These are phyloP conservation scores for Phytophthora foliorum DNA, from an alignment of 352 stramenopile genomes.

Conservation along the genomic window DNA sequence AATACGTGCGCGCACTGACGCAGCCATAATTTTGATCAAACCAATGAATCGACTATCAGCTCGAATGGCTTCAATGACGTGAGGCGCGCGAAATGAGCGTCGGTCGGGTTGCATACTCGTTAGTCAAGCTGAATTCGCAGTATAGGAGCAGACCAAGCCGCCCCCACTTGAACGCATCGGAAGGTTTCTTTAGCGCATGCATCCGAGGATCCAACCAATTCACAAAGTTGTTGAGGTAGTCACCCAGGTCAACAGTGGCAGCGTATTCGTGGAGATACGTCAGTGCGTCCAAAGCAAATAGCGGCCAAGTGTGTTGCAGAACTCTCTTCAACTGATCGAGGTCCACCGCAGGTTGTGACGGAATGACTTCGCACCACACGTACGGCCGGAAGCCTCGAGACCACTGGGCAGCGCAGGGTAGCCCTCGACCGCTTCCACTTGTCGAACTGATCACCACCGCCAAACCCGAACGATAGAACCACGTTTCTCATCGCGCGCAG, in stretches of 20 bases:
- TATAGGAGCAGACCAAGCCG: neutral
- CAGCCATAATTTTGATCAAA: neutral
- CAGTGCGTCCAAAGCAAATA: neutral
- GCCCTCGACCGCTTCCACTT: neutral
- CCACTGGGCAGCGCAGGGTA: neutral
- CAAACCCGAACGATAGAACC: neutral
- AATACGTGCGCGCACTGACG: neutral
- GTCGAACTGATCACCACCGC: neutral
- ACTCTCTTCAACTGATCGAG: neutral
- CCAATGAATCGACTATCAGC: neutral
- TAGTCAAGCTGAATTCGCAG: neutral
- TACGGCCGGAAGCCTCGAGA: neutral
- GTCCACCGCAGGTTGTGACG: neutral
- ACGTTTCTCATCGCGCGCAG: neutral
- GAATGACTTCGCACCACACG: conserved; percentile 1
- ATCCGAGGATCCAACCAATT: neutral
- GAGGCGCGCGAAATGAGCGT: too few relatives aligned
- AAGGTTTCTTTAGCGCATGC: neutral
- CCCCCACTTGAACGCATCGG: neutral
- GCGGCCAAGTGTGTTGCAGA: neutral
- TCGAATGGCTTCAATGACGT: too few relatives aligned
- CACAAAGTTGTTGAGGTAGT: conserved; percentile 3
- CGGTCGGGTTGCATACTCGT: neutral
- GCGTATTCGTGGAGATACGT: neutral
- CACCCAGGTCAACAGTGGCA: neutral